Evolutionary conservation across 768 basidiomycete genomes (phyloP), one percentile per base, ranked within the genome.

Genomic region (Suillus occidentalis): DNA sequence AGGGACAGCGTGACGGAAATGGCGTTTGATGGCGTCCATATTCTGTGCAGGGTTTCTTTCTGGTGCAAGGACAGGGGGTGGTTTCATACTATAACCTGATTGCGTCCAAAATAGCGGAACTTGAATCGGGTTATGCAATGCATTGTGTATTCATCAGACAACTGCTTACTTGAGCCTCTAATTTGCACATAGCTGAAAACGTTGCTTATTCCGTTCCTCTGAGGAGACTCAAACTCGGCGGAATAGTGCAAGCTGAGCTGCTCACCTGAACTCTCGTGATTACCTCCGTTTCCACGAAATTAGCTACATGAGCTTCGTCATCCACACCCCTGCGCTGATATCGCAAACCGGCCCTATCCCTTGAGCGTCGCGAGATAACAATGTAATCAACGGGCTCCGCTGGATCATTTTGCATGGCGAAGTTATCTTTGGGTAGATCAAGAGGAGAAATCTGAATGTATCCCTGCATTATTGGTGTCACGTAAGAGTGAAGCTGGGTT

Each of bases 321-420:
- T 99, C 96, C 61, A 98, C 87, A 2, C 97, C 97, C 70, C 97
- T 83, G 50, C 97, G 85, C 76, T 99, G 97, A 77, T 97, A 99
- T 52, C 97, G 83, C 69, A 99, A 79, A 1, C 97, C 97, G 6
- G 96, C 94, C 53, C 97, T 86, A 74, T 98, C 88, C 68, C 90
- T 84, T 50, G 94, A 94, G 14, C 97, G 81, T 47, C 97, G 83
- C 2, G 95, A 97, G 40, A 96, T 84, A 59, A 99, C 81, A 31
- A 89, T 81, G 69, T 98, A 93, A 67, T 94, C 89, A 12, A 94
- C 86, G 7, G 80, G 74, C 0, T 81, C 80, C 10, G 67, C 50
- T 31, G 73, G 66, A 45, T 76, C 79, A 53, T 82, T 67, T 61
- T 76, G 81, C n/a, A 82, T 77, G 42, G 64, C 61, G 14, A 64